These are phyloP conservation scores for Thelonectria rubi DNA, from an alignment of 2,329 filamentous ascomycete species.

Conservation along the genomic window DNA sequence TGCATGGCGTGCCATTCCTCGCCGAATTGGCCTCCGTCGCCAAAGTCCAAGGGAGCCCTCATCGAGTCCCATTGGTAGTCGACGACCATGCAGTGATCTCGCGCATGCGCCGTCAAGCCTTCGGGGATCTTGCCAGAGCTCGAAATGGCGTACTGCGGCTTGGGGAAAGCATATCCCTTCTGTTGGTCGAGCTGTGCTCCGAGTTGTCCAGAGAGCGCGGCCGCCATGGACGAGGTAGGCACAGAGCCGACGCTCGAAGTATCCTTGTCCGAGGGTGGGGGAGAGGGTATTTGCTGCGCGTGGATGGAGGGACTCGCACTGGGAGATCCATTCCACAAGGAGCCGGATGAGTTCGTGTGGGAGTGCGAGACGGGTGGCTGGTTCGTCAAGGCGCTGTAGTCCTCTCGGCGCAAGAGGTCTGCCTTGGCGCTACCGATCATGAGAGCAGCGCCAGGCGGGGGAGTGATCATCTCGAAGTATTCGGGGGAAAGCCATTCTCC, in stretches of 20 bases:
- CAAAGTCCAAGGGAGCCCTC: slow-evolving; percentile 80
- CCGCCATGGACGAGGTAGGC: slow-evolving; percentile 45
- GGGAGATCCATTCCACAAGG: slow-evolving; percentile 49
- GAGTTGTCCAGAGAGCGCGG: slow-evolving; percentile 47
- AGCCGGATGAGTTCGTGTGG: slow-evolving; percentile 39
- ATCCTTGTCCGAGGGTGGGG: slow-evolving; percentile 41
- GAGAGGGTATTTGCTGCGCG: slow-evolving; percentile 28
- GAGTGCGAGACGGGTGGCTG: slow-evolving; percentile 29
- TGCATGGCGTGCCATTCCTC: slow-evolving; percentile 99
- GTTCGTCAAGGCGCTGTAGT: slow-evolving; percentile 62
- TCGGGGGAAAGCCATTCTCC: slow-evolving; percentile 95
- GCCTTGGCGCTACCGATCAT: slow-evolving; percentile 92
- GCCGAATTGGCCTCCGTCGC: slow-evolving; percentile 84
- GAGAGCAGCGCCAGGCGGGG: slow-evolving; percentile 83
- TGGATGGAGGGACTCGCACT: slow-evolving; percentile 38
- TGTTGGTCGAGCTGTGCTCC: slow-evolving; percentile 38
- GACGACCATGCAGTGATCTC: slow-evolving; percentile 84
- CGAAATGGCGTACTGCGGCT: slow-evolving; percentile 85
- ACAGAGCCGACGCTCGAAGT: slow-evolving; percentile 27
- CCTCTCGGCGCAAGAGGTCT: slow-evolving; percentile 80
- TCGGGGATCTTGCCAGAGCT: slow-evolving; percentile 81
- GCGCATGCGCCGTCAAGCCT: slow-evolving; percentile 89
- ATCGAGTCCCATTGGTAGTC: slow-evolving; percentile 98
- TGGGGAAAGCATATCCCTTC: slow-evolving; percentile 75
- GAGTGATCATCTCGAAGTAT: slow-evolving; percentile 92